phyloP scores from a whole-genome alignment of 441 rosid genomes.

The Macaranga tanarius region DNA sequence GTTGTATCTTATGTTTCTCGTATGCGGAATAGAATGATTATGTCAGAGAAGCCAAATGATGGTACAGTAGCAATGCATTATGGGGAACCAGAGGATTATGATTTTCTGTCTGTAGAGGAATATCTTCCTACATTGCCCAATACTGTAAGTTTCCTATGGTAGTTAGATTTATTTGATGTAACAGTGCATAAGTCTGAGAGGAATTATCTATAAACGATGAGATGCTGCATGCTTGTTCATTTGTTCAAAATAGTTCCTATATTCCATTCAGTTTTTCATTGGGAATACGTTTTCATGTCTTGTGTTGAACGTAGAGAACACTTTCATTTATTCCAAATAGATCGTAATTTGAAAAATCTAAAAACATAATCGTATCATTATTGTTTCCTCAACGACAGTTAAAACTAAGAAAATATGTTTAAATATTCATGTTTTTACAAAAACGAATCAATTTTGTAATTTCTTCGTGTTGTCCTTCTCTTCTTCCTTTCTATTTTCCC shows the following conservation, averaged over 20 bases:
- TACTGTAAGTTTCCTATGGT: constrained; percentile 54
- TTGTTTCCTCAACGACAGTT: neutral
- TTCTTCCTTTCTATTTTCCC: no score
- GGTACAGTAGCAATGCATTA: constrained; percentile 83
- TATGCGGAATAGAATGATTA: constrained; percentile 50
- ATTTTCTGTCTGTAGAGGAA: constrained; percentile 74
- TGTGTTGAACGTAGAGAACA: neutral
- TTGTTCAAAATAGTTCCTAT: neutral
- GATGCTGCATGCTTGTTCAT: neutral
- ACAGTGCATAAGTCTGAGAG: neutral
- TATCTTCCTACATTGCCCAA: constrained; percentile 76
- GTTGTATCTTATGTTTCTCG: constrained; percentile 42
- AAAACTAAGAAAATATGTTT: neutral
- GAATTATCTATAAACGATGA: neutral
- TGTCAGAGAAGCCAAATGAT: constrained; percentile 82
- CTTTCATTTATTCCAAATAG: neutral
- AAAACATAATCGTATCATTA: neutral
- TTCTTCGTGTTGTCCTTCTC: no score
- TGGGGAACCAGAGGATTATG: constrained; percentile 78
- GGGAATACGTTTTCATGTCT: neutral
- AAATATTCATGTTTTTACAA: neutral
- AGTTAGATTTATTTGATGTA: neutral
- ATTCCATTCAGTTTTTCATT: neutral
- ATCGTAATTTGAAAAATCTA: neutral
- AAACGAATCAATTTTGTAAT: no score